Conservation (phyloP, 1,139 yeast species). For the Sporopachydermia cereana region DNA sequence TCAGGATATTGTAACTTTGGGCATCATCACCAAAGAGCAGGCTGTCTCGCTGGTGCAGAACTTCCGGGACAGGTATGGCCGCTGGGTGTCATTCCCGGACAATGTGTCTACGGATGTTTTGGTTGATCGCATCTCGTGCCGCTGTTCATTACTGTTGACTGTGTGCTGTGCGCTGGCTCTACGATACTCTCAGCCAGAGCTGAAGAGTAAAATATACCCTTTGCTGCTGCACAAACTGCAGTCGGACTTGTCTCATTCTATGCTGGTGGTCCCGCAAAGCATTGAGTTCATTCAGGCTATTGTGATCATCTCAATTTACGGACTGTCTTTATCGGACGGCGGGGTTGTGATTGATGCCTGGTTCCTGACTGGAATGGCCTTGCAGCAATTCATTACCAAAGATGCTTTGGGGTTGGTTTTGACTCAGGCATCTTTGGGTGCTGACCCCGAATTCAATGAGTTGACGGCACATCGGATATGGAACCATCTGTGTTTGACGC, state of each 20-base stretch:
- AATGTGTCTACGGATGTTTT: conserved; percentile 37
- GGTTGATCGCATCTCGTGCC: conserved; percentile 37
- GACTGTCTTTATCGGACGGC: conserved; percentile 44
- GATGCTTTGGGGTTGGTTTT: conserved; percentile 26
- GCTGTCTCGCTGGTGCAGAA: conserved; percentile 40
- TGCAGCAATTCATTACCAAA: conserved; percentile 44
- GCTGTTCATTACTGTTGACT: conserved; percentile 53
- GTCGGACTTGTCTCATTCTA: conserved; percentile 34
- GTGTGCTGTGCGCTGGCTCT: conserved; percentile 53
- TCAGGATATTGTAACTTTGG: conserved; percentile 36
- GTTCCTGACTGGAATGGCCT: conserved; percentile 47
- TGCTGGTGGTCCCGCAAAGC: conserved; percentile 31
- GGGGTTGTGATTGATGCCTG: conserved; percentile 44
- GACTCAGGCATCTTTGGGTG: conserved; percentile 23
- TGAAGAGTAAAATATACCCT: conserved; percentile 27
- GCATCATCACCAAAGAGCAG: conserved; percentile 39
- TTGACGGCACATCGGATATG: conserved; percentile 48
- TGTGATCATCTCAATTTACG: conserved; percentile 50
- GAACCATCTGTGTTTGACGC: conserved; percentile 65
- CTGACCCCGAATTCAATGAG: conserved; percentile 36
- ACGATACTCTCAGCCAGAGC: conserved; percentile 34
- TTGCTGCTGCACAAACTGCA: conserved; percentile 25
- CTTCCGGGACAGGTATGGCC: conserved; percentile 57
- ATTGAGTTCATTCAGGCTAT: conserved; percentile 58
- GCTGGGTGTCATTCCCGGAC: conserved; percentile 70